Evolutionary conservation across 768 basidiomycete genomes (phyloP).

Genomic region (Aureoboletus auriporus): DNA sequence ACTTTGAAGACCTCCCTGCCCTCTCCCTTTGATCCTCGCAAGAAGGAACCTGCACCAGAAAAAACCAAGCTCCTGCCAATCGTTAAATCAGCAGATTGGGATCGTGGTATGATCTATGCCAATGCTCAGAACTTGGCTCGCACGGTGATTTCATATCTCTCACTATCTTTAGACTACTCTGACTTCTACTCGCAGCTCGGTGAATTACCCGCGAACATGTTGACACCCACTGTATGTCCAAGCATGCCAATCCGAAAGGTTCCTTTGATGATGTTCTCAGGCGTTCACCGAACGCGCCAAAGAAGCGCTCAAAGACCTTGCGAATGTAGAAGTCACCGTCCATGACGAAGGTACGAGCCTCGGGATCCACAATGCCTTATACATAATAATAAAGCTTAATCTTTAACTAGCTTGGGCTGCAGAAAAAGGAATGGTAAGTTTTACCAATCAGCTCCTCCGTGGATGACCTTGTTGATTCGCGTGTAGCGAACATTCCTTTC

Average conservation of each 20-base stretch:
- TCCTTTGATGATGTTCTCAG: constrained; percentile 30
- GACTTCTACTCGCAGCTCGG: constrained; percentile 51
- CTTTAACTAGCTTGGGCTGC: constrained; percentile 65
- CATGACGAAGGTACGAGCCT: constrained; percentile 61
- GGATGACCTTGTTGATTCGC: neutral
- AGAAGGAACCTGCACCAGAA: constrained; percentile 46
- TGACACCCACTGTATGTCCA: constrained; percentile 69
- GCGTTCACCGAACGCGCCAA: constrained; percentile 67
- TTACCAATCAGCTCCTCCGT: neutral
- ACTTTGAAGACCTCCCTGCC: constrained; percentile 71
- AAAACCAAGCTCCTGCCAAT: constrained; percentile 48
- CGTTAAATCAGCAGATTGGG: constrained; percentile 54
- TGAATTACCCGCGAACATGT: constrained; percentile 83
- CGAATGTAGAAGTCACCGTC: constrained; percentile 65
- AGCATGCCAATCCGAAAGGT: neutral
- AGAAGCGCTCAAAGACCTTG: constrained; percentile 59
- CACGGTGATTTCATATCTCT: constrained; percentile 43
- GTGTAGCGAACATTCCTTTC: constrained; percentile 77
- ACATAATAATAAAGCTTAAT: neutral
- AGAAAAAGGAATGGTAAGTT: constrained; percentile 73
- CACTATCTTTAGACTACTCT: neutral
- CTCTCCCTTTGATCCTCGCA: constrained; percentile 61
- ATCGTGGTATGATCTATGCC: constrained; percentile 68
- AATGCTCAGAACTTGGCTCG: constrained; percentile 77
- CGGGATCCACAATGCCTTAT: neutral